Percentiles rank a stretch among this genome's conserved stretches.
Evolutionary conservation across 1,284 basidiomycete species (phyloP).

Genomic region (Megacollybia platyphylla): DNA sequence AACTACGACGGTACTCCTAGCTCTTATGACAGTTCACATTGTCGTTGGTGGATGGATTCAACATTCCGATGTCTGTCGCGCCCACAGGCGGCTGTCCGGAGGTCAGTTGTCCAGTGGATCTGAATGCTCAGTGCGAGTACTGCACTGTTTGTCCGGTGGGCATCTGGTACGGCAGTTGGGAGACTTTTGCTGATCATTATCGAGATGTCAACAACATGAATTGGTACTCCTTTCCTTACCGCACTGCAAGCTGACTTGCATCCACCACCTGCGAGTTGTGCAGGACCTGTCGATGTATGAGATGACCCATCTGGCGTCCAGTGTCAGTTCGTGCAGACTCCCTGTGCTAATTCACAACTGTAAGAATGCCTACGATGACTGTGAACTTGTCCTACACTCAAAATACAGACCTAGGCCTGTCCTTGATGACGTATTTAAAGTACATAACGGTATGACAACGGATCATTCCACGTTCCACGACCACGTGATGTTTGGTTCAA

Average conservation of each 20-base stretch:
- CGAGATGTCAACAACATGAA: no score
- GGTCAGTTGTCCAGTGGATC: slow-evolving; percentile 27
- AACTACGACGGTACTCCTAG: neutral
- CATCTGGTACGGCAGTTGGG: no score
- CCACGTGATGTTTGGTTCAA: neutral
- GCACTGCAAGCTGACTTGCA: no score
- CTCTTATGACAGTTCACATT: slow-evolving; percentile 11
- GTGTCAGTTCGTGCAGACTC: slow-evolving; percentile 22
- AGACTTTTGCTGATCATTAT: no score
- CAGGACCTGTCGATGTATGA: neutral
- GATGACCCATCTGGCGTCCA: slow-evolving; percentile 19
- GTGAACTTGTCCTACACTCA: slow-evolving; percentile 18
- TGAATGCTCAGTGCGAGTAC: slow-evolving; percentile 17
- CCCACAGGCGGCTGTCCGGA: slow-evolving; percentile 26
- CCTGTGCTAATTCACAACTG: slow-evolving; percentile 14
- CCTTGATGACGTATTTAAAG: slow-evolving; percentile 10
- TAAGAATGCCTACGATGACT: slow-evolving; percentile 28
- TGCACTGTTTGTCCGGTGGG: no score
- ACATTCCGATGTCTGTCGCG: slow-evolving; percentile 33
- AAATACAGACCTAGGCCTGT: slow-evolving; percentile 25
- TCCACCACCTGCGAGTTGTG: no score
- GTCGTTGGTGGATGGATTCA: slow-evolving; percentile 41
- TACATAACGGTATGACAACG: no score
- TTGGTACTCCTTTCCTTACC: no score
- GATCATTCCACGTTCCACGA: no score